Conservation (phyloP, 2,329 filamentous ascomycete genomes). For the Trichoderma brevicompactum region DNA sequence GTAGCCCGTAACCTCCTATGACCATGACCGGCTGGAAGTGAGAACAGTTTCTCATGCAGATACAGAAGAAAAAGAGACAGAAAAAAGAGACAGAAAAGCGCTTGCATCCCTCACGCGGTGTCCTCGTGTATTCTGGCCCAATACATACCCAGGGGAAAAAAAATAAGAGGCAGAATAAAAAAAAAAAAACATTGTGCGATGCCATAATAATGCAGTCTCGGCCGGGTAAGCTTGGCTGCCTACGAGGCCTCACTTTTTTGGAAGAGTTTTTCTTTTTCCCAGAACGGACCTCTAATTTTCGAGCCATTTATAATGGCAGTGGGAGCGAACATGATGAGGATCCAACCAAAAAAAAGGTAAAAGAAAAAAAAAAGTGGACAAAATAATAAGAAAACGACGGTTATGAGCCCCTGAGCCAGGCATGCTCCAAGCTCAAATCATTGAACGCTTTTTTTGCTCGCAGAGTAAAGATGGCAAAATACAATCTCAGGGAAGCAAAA, state of each 20-base stretch:
- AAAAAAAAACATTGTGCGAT: neutral
- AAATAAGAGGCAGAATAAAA: neutral
- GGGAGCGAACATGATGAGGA: neutral
- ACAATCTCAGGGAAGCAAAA: neutral
- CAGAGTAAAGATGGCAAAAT: neutral
- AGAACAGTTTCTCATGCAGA: neutral
- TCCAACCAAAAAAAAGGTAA: neutral
- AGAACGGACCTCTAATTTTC: neutral
- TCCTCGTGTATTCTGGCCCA: conserved; percentile 3
- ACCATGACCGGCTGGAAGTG: no score
- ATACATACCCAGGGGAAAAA: neutral
- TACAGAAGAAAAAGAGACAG: neutral
- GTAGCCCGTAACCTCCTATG: neutral
- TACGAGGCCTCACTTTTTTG: neutral
- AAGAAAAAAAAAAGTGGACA: neutral
- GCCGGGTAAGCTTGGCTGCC: neutral
- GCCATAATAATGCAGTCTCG: conserved; percentile 11
- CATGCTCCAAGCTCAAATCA: neutral
- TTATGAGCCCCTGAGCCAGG: neutral
- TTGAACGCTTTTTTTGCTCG: neutral
- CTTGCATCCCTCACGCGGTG: neutral
- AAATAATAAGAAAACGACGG: neutral
- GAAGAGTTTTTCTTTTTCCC: neutral
- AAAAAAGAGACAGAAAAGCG: neutral
- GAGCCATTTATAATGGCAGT: neutral